Evolutionary conservation across 1,284 basidiomycete genomes (phyloP).

Genomic region (Leccinum solheimii): DNA sequence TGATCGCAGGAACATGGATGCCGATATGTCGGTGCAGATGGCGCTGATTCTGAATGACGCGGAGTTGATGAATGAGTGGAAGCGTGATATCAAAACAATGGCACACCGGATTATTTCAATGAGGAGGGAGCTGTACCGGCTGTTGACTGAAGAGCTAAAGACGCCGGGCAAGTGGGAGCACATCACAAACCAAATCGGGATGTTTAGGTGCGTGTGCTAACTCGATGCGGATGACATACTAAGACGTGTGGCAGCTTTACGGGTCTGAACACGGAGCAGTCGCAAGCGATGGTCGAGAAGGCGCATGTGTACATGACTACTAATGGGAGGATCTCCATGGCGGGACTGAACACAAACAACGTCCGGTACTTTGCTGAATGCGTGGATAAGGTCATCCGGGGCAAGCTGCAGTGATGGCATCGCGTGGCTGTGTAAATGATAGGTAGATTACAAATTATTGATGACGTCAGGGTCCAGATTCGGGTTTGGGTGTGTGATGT

Average conservation of each 20-base stretch:
- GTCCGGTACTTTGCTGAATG: conserved; percentile 74
- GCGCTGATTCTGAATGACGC: conserved; percentile 76
- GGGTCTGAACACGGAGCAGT: conserved; percentile 70
- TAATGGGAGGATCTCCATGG: conserved; percentile 76
- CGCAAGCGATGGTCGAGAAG: conserved; percentile 70
- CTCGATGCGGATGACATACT: neutral
- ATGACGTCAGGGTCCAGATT: neutral
- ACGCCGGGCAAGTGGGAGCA: conserved; percentile 95
- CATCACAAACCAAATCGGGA: conserved; percentile 88
- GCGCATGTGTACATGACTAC: conserved; percentile 87
- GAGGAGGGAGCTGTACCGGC: conserved; percentile 76
- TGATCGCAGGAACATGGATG: neutral
- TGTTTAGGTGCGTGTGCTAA: conserved; percentile 72
- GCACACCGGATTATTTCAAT: conserved; percentile 89
- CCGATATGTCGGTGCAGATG: conserved; percentile 47
- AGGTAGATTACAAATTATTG: conserved; percentile 7
- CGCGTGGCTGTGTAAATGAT: conserved; percentile 18
- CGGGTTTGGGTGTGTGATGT: neutral
- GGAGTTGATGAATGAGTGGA: conserved; percentile 83
- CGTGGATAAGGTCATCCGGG: conserved; percentile 73
- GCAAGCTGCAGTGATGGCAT: conserved; percentile 38
- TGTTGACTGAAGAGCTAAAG: conserved; percentile 81
- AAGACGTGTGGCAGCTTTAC: conserved; percentile 61
- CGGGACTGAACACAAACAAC: conserved; percentile 67
- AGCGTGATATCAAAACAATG: conserved; percentile 90